Conservation (phyloP, 2,329 filamentous ascomycete genomes). For the Arthroderma sp. region DNA sequence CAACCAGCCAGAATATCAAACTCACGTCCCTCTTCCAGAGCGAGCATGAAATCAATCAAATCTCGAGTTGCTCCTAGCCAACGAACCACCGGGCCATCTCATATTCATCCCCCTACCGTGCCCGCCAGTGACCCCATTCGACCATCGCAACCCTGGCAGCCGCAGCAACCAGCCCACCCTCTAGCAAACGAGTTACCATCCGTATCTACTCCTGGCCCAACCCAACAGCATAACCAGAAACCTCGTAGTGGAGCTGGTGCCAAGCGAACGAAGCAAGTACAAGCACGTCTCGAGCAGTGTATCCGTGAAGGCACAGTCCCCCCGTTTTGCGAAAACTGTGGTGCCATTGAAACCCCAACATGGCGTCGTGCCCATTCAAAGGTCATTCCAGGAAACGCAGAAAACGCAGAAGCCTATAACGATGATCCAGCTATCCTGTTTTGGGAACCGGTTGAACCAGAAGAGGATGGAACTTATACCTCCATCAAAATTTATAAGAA, state of each 20-base stretch:
- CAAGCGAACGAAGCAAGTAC: slow-evolving; percentile 56
- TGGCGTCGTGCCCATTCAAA: slow-evolving; percentile 92
- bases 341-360: slow-evolving; percentile 87
- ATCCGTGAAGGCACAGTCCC: slow-evolving; percentile 75
- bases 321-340: slow-evolving; percentile 82
- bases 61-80: slow-evolving; percentile 25
- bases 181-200: slow-evolving; percentile 35
- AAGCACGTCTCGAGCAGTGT: slow-evolving; percentile 43
- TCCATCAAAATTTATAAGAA: slow-evolving; percentile 68
- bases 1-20: slow-evolving; percentile 20
- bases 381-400: slow-evolving; percentile 56
- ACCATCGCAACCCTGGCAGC: slow-evolving; percentile 22
- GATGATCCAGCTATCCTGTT: slow-evolving; percentile 63
- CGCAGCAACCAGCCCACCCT: slow-evolving; percentile 33
- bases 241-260: slow-evolving; percentile 40
- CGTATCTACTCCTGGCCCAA: slow-evolving; percentile 28
- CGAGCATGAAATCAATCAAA: slow-evolving; percentile 22
- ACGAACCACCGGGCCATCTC: background rate
- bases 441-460: slow-evolving; percentile 54
- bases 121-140: slow-evolving; percentile 15
- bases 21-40: slow-evolving; percentile 30
- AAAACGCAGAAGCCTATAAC: slow-evolving; percentile 49
- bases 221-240: slow-evolving; percentile 25
- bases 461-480: slow-evolving; percentile 50
- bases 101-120: slow-evolving; percentile 5